phyloP scores from a whole-genome alignment of 768 basidiomycete genomes.

The Daedalea quercina region DNA sequence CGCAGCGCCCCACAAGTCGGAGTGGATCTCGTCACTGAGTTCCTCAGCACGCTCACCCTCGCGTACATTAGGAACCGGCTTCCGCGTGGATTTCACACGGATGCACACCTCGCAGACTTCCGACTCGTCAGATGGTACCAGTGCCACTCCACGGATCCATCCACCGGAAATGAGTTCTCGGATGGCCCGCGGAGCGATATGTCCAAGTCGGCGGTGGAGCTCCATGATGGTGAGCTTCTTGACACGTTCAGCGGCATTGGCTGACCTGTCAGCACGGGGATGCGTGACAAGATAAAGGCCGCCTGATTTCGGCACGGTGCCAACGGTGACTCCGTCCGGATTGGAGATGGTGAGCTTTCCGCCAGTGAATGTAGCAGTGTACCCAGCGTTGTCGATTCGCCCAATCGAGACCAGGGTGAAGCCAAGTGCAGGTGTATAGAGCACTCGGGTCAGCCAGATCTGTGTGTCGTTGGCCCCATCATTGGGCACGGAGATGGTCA shows the following conservation, averaged over 20 bases:
- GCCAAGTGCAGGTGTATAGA: constrained; percentile 17
- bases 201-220: constrained; percentile 28
- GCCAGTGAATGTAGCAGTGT: constrained; percentile 6
- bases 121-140: constrained; percentile 4
- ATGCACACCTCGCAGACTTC: constrained; percentile 36
- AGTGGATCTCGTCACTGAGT: constrained; percentile 32
- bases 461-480: not conserved
- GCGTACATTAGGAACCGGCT: constrained; percentile 20
- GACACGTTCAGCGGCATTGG: not conserved
- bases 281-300: constrained; percentile 16
- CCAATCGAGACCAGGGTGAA: constrained; percentile 17
- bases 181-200: constrained; percentile 22
- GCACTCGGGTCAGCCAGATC: constrained; percentile 9
- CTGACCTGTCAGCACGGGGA: not conserved
- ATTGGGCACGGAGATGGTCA: constrained; percentile 17
- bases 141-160: constrained; percentile 24
- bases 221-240: constrained; percentile 7
- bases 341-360: constrained; percentile 8
- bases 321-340: constrained; percentile 4
- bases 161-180: constrained; percentile 20
- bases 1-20: constrained; percentile 42
- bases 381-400: constrained; percentile 10
- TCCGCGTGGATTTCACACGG: constrained; percentile 17
- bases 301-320: constrained; percentile 7
- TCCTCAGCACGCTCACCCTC: constrained; percentile 28